Conservation (phyloP, 2,329 filamentous ascomycete genomes). For the Nothopassalora personata region DNA sequence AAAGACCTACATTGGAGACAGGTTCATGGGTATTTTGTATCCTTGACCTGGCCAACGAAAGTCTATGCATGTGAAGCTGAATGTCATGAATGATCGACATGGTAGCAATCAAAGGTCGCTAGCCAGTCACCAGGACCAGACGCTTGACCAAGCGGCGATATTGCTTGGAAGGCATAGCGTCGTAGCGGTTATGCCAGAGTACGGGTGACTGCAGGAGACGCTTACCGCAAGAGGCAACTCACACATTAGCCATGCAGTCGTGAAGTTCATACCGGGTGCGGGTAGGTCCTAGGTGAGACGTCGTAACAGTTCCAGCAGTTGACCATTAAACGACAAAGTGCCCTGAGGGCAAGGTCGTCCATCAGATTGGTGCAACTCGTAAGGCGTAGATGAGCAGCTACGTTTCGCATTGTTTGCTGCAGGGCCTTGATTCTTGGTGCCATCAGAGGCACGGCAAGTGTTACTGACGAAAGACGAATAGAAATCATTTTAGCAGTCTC, state of each 20-base stretch:
- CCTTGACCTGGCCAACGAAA: background rate
- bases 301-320: background rate
- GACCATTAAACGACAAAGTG: background rate
- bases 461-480: slow-evolving; percentile 1
- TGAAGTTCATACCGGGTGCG: background rate
- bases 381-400: background rate
- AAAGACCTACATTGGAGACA: background rate
- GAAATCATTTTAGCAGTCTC: background rate
- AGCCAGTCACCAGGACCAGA: slow-evolving; percentile 18
- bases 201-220: slow-evolving; percentile 5
- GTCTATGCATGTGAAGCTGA: slow-evolving; percentile 1
- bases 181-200: background rate
- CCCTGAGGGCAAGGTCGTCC: background rate
- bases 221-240: slow-evolving; percentile 16
- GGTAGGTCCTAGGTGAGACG: background rate
- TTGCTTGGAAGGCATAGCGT: slow-evolving; percentile 14
- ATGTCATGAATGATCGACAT: slow-evolving; percentile 13
- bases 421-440: background rate
- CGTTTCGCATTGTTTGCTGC: slow-evolving; percentile 4
- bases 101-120: slow-evolving; percentile 22
- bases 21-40: background rate
- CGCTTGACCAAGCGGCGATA: slow-evolving; percentile 14
- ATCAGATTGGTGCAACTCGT: background rate
- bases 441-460: background rate
- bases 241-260: background rate